Evolutionary conservation across 805 yeast species (phyloP).

Genomic region (Candida easanensis): DNA sequence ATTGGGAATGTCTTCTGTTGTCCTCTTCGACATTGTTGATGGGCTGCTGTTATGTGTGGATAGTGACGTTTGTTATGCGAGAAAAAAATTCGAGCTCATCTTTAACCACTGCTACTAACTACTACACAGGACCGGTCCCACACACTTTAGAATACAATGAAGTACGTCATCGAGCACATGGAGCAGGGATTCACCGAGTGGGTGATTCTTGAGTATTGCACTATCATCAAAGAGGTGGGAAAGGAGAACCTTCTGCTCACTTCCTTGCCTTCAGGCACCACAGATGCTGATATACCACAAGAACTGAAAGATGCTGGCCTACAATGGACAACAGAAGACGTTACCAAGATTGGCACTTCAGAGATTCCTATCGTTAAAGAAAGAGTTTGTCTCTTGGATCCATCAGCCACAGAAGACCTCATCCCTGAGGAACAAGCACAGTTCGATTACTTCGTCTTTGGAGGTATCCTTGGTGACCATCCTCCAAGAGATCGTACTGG

Average conservation of each 20-base stretch:
- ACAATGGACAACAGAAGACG: constrained; percentile 80
- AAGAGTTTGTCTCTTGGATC: constrained; percentile 83
- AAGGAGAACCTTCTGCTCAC: constrained; percentile 68
- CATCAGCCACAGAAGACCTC: constrained; percentile 75
- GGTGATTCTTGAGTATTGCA: constrained; percentile 86
- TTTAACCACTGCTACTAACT: neutral
- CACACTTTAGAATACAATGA: constrained; percentile 45
- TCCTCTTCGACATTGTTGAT: no score
- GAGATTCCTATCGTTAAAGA: constrained; percentile 44
- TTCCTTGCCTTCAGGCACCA: constrained; percentile 66
- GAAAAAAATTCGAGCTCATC: neutral
- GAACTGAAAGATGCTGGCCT: constrained; percentile 58
- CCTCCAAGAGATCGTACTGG: constrained; percentile 92
- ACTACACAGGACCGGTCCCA: constrained; percentile 25
- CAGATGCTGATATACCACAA: constrained; percentile 61
- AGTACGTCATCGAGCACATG: constrained; percentile 95
- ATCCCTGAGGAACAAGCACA: constrained; percentile 60
- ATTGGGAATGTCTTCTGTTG: no score
- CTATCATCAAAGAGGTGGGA: constrained; percentile 83
- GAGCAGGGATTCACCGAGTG: constrained; percentile 95
- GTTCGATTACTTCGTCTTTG: constrained; percentile 90
- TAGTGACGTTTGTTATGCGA: neutral
- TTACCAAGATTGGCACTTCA: constrained; percentile 40
- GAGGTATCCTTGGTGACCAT: constrained; percentile 94
- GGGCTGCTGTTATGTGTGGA: no score